Percentiles rank a stretch among this genome's conserved stretches.
These are phyloP conservation scores for Alternaria triticimaculans DNA, from an alignment of 2,329 filamentous ascomycete genomes.

Conservation along the genomic window DNA sequence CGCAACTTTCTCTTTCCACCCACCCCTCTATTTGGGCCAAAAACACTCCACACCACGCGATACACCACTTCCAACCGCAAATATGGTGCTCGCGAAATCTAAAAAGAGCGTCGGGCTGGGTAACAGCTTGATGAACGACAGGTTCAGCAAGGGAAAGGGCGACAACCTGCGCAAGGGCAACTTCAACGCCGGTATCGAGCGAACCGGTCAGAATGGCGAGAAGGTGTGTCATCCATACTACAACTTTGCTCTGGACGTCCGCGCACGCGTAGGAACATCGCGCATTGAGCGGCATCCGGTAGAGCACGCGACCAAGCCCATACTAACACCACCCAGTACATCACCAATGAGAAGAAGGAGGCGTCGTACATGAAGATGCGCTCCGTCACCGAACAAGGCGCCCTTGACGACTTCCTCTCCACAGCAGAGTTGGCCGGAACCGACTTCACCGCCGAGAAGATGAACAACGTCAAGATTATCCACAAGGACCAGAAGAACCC, in stretches of 20 bases:
- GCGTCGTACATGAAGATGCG: conserved; percentile 99
- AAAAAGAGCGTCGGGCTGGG: conserved; percentile 95
- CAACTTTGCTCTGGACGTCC: neutral
- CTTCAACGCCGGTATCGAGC: conserved; percentile 70
- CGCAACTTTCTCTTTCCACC: conserved; percentile 26
- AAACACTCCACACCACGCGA: conserved; percentile 27
- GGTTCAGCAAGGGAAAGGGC: conserved; percentile 93
- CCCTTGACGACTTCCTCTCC: conserved; percentile 93
- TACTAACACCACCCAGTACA: conserved; percentile 65
- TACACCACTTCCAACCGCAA: conserved; percentile 32
- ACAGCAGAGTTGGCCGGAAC: conserved; percentile 97
- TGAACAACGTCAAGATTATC: conserved; percentile 99
- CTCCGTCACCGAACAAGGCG: conserved; percentile 95
- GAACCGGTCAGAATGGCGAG: conserved; percentile 76
- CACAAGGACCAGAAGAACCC: conserved; percentile 96
- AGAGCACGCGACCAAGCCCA: neutral
- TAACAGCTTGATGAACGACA: conserved; percentile 98
- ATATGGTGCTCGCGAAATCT: conserved; percentile 84
- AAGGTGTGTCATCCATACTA: conserved; percentile 55
- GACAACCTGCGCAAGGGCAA: conserved; percentile 77
- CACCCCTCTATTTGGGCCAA: conserved; percentile 20
- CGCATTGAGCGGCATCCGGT: neutral
- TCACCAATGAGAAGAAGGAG: conserved; percentile 89
- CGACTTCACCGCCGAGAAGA: conserved; percentile 98
- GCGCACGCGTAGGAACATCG: neutral